Percentiles rank a stretch among this genome's conserved stretches.
These are phyloP conservation scores for Raddia distichophylla DNA, from an alignment of 176 grass and related monocot species.

Conservation along the genomic window DNA sequence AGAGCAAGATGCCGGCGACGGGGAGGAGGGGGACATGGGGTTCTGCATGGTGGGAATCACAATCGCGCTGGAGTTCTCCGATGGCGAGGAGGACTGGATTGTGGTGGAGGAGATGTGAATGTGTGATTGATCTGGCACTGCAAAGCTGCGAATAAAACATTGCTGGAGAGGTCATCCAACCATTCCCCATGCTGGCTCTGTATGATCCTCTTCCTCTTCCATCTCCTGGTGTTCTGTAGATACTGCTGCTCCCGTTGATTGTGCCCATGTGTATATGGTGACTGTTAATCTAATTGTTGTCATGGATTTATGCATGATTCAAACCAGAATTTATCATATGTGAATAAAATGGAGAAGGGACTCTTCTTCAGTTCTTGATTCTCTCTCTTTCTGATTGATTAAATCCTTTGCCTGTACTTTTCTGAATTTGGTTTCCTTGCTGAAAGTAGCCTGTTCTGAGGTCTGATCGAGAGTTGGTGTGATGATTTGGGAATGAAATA, in stretches of 20 bases:
- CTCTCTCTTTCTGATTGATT: neutral
- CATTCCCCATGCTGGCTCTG: neutral
- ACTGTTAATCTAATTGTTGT: constrained; percentile 42
- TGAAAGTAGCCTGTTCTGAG: neutral
- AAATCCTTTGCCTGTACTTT: neutral
- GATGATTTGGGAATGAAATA: neutral
- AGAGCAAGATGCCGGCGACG: neutral
- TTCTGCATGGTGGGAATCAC: constrained; percentile 75
- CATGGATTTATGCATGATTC: constrained; percentile 44
- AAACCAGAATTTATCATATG: constrained; percentile 31
- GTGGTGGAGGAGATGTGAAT: constrained; percentile 63
- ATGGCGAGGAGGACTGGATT: constrained; percentile 93
- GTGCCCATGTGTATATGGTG: constrained; percentile 43
- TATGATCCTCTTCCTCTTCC: neutral
- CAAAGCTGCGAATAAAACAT: neutral
- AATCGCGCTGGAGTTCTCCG: constrained; percentile 63
- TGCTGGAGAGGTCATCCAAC: constrained; percentile 31
- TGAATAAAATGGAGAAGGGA: constrained; percentile 51
- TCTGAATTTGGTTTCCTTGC: neutral
- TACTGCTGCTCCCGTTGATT: constrained; percentile 34
- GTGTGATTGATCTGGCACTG: neutral
- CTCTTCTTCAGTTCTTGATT: constrained; percentile 34
- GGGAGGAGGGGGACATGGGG: constrained; percentile 56
- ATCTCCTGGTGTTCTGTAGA: constrained; percentile 22
- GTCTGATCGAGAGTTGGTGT: neutral